These are phyloP conservation scores for Prunus padus DNA, from an alignment of 306 rosid species.

Conservation along the genomic window DNA sequence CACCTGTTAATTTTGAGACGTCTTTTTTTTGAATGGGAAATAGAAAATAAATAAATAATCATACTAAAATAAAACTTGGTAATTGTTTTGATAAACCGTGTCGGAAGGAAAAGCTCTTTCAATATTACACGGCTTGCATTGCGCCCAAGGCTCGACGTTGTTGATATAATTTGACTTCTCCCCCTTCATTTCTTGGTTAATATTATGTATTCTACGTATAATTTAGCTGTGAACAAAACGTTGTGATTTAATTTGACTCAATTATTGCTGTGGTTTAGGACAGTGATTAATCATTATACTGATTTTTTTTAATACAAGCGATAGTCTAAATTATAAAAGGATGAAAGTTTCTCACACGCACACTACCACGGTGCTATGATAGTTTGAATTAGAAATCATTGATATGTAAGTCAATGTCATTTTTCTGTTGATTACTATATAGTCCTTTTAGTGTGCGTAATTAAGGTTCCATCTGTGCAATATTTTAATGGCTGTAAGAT, in stretches of 20 bases:
- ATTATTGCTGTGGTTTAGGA: background rate
- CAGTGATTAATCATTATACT: background rate
- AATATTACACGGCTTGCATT: conserved; percentile 51
- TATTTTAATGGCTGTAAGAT: background rate
- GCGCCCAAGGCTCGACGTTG: conserved; percentile 41
- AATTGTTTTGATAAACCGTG: conserved; percentile 24
- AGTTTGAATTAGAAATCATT: no score
- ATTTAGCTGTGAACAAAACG: background rate
- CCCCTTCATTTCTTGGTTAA: background rate
- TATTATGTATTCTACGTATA: background rate
- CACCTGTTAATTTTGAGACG: background rate
- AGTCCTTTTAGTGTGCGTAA: background rate
- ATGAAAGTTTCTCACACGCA: no score
- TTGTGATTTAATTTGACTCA: no score
- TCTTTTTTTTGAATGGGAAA: background rate
- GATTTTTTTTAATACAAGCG: no score
- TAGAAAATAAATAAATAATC: background rate
- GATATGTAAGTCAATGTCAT: no score
- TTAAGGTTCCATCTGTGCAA: background rate
- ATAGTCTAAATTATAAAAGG: rapidly evolving
- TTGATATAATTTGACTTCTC: conserved; percentile 25
- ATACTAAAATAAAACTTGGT: background rate
- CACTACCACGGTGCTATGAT: rapidly evolving
- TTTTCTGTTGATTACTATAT: no score
- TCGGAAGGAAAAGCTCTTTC: conserved; percentile 21